A percentile compares a stretch with the other conserved stretches of the same genome.
Conservation (phyloP, 805 yeast species). For the Metschnikowia corniflorae region DNA sequence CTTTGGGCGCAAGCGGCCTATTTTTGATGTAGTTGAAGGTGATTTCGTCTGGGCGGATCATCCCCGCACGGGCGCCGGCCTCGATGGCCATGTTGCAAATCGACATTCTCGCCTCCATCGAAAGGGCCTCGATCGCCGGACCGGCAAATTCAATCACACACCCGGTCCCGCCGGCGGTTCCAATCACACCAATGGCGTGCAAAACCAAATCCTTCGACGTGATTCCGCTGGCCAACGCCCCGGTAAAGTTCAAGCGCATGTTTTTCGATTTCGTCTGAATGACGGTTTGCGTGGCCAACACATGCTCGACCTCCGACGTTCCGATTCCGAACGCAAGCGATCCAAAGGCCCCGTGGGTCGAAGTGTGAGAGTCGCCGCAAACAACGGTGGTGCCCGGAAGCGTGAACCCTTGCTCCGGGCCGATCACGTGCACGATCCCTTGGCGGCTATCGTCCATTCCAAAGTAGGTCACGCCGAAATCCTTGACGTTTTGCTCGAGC, state of each 20-base stretch:
- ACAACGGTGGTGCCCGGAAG: slow-evolving; percentile 98
- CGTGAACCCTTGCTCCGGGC: slow-evolving; percentile 99
- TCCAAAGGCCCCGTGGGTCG: slow-evolving; percentile 99
- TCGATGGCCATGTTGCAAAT: slow-evolving; percentile 99
- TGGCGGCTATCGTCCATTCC: slow-evolving; percentile 95
- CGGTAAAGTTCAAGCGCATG: slow-evolving; percentile 85
- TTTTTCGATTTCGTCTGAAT: slow-evolving; percentile 94
- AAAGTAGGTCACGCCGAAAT: slow-evolving; percentile 84
- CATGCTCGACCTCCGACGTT: slow-evolving; percentile 98
- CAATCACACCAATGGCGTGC: slow-evolving; percentile 93
- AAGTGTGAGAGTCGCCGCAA: slow-evolving; percentile 98
- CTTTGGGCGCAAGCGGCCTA: slow-evolving; percentile 92
- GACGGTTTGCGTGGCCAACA: slow-evolving; percentile 93
- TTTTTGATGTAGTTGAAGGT: slow-evolving; percentile 89
- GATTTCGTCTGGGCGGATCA: slow-evolving; percentile 92
- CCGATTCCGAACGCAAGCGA: slow-evolving; percentile 98
- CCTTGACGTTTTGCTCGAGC: slow-evolving; percentile 86
- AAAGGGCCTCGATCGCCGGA: slow-evolving; percentile 80
- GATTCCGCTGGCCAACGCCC: slow-evolving; percentile 81
- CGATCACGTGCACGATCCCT: slow-evolving; percentile 97
- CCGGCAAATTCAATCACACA: slow-evolving; percentile 96
- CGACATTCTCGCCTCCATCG: slow-evolving; percentile 99
- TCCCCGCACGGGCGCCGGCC: slow-evolving; percentile 99
- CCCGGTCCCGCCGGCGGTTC: slow-evolving; percentile 99
- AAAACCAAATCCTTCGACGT: slow-evolving; percentile 94